These are phyloP conservation scores for Trypanosoma cruzi DNA, from an alignment of 208 protist species.

Conservation along the genomic window DNA sequence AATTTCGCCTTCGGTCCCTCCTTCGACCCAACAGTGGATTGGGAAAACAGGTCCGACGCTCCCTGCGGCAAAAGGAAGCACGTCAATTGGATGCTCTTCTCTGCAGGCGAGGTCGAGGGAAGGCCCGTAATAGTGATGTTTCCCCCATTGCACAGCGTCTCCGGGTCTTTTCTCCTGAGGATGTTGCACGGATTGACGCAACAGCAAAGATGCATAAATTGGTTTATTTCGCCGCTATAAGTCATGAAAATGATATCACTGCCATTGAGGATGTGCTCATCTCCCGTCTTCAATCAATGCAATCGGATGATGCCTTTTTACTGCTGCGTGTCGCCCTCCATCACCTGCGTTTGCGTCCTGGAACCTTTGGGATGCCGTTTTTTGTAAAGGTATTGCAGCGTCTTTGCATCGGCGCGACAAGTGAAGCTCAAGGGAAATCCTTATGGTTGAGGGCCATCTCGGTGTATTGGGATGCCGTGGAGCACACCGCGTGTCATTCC, in stretches of 20 bases:
- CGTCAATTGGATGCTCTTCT: conserved; percentile 36
- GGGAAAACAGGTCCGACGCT: conserved; percentile 40
- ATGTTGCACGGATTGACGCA: conserved; percentile 13
- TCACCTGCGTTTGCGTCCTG: conserved; percentile 20
- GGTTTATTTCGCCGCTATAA: conserved; percentile 18
- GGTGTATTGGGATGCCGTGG: conserved; percentile 78
- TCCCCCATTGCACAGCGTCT: not conserved
- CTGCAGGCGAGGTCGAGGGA: not conserved
- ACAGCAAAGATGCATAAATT: conserved; percentile 16
- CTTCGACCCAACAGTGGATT: conserved; percentile 35
- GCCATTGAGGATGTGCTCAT: conserved; percentile 12
- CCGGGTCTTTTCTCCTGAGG: not conserved
- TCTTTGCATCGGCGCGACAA: not conserved
- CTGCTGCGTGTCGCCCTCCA: conserved; percentile 12
- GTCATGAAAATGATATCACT: conserved; percentile 13
- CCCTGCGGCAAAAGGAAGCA: conserved; percentile 36
- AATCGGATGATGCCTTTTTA: conserved; percentile 12
- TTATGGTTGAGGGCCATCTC: conserved; percentile 56
- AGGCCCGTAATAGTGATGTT: not conserved
- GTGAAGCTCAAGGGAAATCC: not conserved
- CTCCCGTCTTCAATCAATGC: not conserved
- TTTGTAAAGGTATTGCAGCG: conserved; percentile 29
- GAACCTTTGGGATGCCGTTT: conserved; percentile 22
- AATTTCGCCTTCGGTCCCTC: conserved; percentile 30
- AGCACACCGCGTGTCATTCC: conserved; percentile 40